Evolutionary conservation across 2,329 filamentous ascomycete species (phyloP).

Genomic region (Sporothrix dimorphospora): DNA sequence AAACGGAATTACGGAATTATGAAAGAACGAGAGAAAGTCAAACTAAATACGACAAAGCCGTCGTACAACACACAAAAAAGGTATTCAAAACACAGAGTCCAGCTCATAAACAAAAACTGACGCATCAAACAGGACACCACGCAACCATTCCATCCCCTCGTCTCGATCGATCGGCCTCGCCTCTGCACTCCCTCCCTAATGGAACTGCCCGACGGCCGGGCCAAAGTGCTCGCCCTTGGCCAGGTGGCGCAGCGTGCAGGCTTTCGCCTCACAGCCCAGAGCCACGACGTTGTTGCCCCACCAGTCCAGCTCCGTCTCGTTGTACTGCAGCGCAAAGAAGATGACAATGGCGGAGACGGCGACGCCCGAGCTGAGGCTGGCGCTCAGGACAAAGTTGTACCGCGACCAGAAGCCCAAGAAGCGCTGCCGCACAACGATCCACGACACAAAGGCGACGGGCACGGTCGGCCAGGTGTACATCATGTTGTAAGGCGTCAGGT

Average conservation of each 20-base stretch:
- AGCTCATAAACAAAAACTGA: background rate
- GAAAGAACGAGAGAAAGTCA: background rate
- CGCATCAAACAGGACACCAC: background rate
- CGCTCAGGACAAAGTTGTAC: slow-evolving; percentile 49
- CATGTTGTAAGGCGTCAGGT: slow-evolving; percentile 47
- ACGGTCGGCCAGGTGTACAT: slow-evolving; percentile 50
- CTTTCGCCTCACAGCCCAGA: slow-evolving; percentile 34
- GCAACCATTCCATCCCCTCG: background rate
- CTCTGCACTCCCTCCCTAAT: background rate
- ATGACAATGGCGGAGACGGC: slow-evolving; percentile 56
- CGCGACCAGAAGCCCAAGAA: slow-evolving; percentile 37
- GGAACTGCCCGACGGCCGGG: slow-evolving; percentile 18
- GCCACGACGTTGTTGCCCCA: slow-evolving; percentile 49
- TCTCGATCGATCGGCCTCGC: too few species aligned
- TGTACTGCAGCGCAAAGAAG: slow-evolving; percentile 56
- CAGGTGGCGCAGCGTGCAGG: slow-evolving; percentile 32
- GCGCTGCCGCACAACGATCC: slow-evolving; percentile 47
- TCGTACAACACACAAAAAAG: background rate
- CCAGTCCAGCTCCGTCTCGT: slow-evolving; percentile 48
- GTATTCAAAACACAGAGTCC: background rate
- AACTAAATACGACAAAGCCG: background rate
- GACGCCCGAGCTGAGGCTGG: slow-evolving; percentile 47
- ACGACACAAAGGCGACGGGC: slow-evolving; percentile 47
- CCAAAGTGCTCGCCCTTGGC: slow-evolving; percentile 34
- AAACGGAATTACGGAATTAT: background rate